These are phyloP conservation scores for Aspergillus spinulosporus DNA, from an alignment of 2,329 filamentous ascomycete species.

Conservation along the genomic window DNA sequence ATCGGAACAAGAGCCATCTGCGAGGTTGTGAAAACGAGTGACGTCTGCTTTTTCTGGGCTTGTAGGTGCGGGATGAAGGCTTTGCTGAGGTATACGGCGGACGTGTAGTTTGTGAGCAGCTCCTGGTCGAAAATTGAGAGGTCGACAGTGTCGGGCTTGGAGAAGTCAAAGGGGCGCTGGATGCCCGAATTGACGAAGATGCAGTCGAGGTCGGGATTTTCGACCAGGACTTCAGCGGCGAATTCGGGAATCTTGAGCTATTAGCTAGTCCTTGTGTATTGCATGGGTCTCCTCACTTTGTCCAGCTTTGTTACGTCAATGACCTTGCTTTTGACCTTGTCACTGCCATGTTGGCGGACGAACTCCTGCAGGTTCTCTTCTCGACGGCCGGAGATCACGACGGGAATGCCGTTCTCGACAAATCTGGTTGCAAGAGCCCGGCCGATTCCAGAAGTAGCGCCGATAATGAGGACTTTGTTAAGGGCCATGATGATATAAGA, in stretches of 20 bases:
- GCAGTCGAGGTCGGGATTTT: slow-evolving; percentile 54
- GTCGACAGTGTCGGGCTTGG: slow-evolving; percentile 50
- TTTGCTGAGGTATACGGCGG: slow-evolving; percentile 51
- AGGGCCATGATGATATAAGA: slow-evolving; percentile 38
- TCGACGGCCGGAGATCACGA: slow-evolving; percentile 53
- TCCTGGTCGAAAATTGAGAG: slow-evolving; percentile 47
- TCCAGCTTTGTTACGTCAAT: slow-evolving; percentile 56
- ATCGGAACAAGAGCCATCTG: slow-evolving; percentile 53
- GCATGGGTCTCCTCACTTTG: slow-evolving; percentile 33
- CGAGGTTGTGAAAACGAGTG: slow-evolving; percentile 52
- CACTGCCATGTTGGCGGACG: slow-evolving; percentile 47
- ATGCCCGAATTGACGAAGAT: slow-evolving; percentile 58
- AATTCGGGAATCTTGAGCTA: slow-evolving; percentile 22
- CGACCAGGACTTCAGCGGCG: slow-evolving; percentile 32
- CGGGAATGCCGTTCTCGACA: slow-evolving; percentile 48
- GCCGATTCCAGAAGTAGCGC: slow-evolving; percentile 51
- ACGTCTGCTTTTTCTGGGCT: slow-evolving; percentile 44
- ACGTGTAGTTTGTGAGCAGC: slow-evolving; percentile 54
- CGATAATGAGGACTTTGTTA: slow-evolving; percentile 54
- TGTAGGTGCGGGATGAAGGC: slow-evolving; percentile 54
- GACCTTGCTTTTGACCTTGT: slow-evolving; percentile 47
- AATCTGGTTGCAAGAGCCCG: slow-evolving; percentile 52
- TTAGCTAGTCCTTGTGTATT: not conserved
- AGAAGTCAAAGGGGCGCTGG: slow-evolving; percentile 53
- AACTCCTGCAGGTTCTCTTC: slow-evolving; percentile 54